Conservation (phyloP, 1,284 basidiomycete species). For the Leccinum griseonigrum region DNA sequence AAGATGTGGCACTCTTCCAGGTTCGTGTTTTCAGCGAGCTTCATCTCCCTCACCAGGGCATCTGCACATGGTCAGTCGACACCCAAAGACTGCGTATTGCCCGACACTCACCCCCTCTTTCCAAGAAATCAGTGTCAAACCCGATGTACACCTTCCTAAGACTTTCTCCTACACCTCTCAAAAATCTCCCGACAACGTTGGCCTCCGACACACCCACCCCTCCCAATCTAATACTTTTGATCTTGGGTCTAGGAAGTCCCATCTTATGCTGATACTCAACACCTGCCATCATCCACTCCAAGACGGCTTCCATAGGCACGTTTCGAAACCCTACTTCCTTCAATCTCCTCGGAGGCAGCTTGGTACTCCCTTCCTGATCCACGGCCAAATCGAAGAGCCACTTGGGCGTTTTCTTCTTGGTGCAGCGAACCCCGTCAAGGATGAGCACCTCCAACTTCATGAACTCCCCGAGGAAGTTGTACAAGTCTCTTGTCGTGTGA, state of each 20-base stretch:
- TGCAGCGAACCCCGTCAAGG: constrained; percentile 30
- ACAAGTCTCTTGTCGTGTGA: constrained; percentile 29
- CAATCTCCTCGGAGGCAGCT: constrained; percentile 20
- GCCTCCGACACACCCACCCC: constrained; percentile 29
- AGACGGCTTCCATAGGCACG: constrained; percentile 19
- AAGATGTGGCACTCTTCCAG: constrained; percentile 33
- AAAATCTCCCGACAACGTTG: constrained; percentile 25
- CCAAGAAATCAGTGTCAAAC: constrained; percentile 32
- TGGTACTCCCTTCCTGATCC: constrained; percentile 9
- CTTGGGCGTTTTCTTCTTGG: constrained; percentile 15
- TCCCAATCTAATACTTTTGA: constrained; percentile 29
- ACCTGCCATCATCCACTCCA: constrained; percentile 30
- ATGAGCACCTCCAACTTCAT: constrained; percentile 26
- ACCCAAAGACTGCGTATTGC: not conserved
- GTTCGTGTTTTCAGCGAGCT: constrained; percentile 23
- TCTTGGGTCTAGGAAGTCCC: constrained; percentile 11
- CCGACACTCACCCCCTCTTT: constrained; percentile 28
- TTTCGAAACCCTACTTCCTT: constrained; percentile 29
- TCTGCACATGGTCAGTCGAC: constrained; percentile 20
- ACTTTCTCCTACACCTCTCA: constrained; percentile 18
- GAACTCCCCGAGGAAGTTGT: constrained; percentile 28
- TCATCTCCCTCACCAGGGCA: constrained; percentile 27
- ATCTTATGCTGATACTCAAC: constrained; percentile 9
- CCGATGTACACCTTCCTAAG: constrained; percentile 30
- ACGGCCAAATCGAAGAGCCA: constrained; percentile 7